phyloP scores from a whole-genome alignment of 2,329 filamentous ascomycete genomes.

The Calonectria pauciramosa region DNA sequence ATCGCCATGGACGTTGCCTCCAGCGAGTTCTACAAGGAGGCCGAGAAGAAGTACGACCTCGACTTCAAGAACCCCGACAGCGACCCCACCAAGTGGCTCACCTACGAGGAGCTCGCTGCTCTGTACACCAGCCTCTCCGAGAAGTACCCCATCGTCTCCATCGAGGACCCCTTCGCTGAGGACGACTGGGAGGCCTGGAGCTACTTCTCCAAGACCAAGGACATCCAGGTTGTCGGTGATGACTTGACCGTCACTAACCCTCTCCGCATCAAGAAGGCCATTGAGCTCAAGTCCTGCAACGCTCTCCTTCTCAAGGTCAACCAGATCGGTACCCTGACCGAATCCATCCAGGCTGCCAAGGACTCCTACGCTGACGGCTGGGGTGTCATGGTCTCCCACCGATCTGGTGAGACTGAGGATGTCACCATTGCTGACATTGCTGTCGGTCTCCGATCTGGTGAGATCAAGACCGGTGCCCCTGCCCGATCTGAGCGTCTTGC shows the following conservation, averaged over 20 bases:
- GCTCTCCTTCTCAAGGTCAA: slow-evolving; percentile 99
- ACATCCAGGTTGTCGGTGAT: slow-evolving; percentile 98
- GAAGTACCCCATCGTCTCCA: slow-evolving; percentile 99
- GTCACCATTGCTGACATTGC: slow-evolving; percentile 99
- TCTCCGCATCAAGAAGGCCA: slow-evolving; percentile 98
- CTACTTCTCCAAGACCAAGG: slow-evolving; percentile 99
- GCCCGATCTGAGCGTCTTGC: slow-evolving; percentile 97
- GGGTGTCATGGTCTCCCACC: slow-evolving; percentile 99
- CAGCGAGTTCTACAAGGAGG: slow-evolving; percentile 98
- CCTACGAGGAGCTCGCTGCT: slow-evolving; percentile 95
- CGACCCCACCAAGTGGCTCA: slow-evolving; percentile 97
- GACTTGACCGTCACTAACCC: slow-evolving; percentile 99
- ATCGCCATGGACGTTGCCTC: slow-evolving; percentile 99
- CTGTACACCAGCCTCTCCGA: slow-evolving; percentile 88
- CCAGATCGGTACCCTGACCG: slow-evolving; percentile 98
- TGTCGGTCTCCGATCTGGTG: slow-evolving; percentile 94
- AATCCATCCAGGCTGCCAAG: slow-evolving; percentile 99
- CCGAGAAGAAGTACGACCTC: slow-evolving; percentile 99
- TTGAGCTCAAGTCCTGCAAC: slow-evolving; percentile 99
- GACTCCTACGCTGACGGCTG: slow-evolving; percentile 95
- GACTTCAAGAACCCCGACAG: slow-evolving; percentile 99
- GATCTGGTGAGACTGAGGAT: slow-evolving; percentile 99
- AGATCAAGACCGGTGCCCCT: slow-evolving; percentile 99
- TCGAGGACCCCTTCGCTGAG: slow-evolving; percentile 99
- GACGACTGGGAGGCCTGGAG: slow-evolving; percentile 99